phyloP scores from a whole-genome alignment of 192 early-diverging fungal genomes.

The Umbelopsis vinacea region DNA sequence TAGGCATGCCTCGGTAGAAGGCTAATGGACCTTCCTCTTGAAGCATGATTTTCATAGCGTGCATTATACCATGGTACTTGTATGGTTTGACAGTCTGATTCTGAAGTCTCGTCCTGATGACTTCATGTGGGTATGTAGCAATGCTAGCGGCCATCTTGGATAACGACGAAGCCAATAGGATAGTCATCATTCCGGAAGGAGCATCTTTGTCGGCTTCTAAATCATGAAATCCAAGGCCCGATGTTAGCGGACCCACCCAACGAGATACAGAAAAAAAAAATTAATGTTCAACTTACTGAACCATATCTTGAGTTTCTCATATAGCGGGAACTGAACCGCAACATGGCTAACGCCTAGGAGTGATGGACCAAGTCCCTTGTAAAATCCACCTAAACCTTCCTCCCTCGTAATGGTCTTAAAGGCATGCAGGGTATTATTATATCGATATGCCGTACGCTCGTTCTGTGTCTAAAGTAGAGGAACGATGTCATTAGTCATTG shows the following conservation, averaged over 20 bases:
- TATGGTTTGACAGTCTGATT: slow-evolving; percentile 74
- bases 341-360: slow-evolving; percentile 93
- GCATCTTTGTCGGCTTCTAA: slow-evolving; percentile 19
- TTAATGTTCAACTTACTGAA: slow-evolving; percentile 44
- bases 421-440: slow-evolving; percentile 82
- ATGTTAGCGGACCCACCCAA: neutral
- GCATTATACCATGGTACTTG: slow-evolving; percentile 85
- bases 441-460: slow-evolving; percentile 73
- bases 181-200: slow-evolving; percentile 42
- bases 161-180: slow-evolving; percentile 79
- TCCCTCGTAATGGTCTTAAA: slow-evolving; percentile 71
- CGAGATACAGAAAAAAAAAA: neutral
- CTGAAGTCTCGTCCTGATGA: slow-evolving; percentile 91
- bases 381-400: slow-evolving; percentile 86
- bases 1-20: slow-evolving; percentile 87
- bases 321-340: slow-evolving; percentile 94
- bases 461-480: slow-evolving; percentile 69
- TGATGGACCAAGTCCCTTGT: slow-evolving; percentile 91
- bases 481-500: neutral
- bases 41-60: slow-evolving; percentile 73
- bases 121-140: slow-evolving; percentile 96
- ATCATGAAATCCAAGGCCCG: neutral
- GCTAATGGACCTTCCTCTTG: slow-evolving; percentile 79
- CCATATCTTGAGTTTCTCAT: slow-evolving; percentile 84
- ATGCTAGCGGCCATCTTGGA: slow-evolving; percentile 91